phyloP scores from a whole-genome alignment of 768 basidiomycete genomes.

The Saitozyma podzolica region DNA sequence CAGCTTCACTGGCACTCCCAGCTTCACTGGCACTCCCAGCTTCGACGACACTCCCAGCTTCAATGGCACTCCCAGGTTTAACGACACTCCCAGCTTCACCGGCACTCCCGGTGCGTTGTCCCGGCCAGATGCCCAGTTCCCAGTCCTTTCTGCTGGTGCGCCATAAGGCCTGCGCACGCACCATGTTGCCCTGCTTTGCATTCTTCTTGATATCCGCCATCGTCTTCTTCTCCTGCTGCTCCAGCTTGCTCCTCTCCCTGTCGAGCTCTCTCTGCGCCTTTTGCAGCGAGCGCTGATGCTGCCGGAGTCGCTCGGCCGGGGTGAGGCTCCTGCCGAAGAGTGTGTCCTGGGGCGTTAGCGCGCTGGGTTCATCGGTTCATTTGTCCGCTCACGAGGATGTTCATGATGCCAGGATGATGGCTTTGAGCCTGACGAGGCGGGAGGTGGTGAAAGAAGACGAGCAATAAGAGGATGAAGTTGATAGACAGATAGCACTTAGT shows the following conservation, averaged over 20 bases:
- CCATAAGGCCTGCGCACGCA: constrained; percentile 48
- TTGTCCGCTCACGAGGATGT: constrained; percentile 52
- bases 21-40: no score
- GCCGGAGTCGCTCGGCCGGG: constrained; percentile 91
- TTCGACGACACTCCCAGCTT: no score
- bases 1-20: no score
- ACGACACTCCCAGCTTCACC: no score
- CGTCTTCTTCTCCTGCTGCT: constrained; percentile 91
- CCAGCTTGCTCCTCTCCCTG: constrained; percentile 88
- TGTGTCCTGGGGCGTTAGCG: constrained; percentile 66
- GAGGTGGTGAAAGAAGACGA: background rate
- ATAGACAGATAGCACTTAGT: background rate
- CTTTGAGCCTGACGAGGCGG: background rate
- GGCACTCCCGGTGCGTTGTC: no score
- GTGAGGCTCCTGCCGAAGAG: constrained; percentile 93
- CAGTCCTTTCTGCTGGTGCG: no score
- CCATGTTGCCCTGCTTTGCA: constrained; percentile 92
- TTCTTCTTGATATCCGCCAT: constrained; percentile 93
- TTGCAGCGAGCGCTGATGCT: constrained; percentile 91
- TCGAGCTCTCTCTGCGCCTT: constrained; percentile 98
- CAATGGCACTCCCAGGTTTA: no score
- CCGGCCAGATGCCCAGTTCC: no score
- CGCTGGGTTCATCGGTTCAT: background rate
- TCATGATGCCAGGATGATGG: constrained; percentile 44
- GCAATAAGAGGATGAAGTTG: background rate